Base-by-base conservation (phyloP, 73 alveolate species). In the Symbiodinium natans region DNA sequence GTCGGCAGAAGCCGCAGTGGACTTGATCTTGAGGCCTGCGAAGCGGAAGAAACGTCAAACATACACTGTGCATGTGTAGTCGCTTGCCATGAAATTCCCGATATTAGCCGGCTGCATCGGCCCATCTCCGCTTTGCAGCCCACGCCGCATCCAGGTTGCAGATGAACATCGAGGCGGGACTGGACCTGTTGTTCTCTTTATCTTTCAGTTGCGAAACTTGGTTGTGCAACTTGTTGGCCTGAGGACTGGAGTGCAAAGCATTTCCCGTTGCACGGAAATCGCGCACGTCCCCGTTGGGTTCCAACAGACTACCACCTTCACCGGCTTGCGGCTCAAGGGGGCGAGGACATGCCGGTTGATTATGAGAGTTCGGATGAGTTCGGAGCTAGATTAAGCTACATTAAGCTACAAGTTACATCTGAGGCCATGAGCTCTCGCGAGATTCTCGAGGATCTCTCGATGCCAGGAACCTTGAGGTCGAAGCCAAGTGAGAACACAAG, bases 241-340 rank as follows among this genome's bases (percentile, higher is more conserved):
- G 54, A 87, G 94, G 94, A 33, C 41, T 87, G 94, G 94, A 87
- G 56, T 87, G 94, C 85, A 87, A 87, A 80, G 94, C 94, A 73
- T 56, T 87, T 87, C 94, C 94, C 5, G 84, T 87, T 34, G 94
- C 94, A 19, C 83, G 93, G 40, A 56, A 87, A 41, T 87, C 94
- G 4, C 94, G 84, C 41, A 87, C 94, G 10, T 87, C 94, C 41
- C 94, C 94, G 3, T 19, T 63, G 80, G 27, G 33, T 63, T 63
- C 80, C 6, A 63, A 29, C 36, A 63, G 27, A 63, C 36, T 63
- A 36, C 80, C 80, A 63, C 80, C 80, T 19, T 63, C 80, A 23
- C 80, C 80, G 33, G 80, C 80, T 27, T 27, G 38, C 31, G 27
- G 33, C 80, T 63, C 80, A 63, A 36, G 27, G 33, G 5, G 80